These are phyloP conservation scores for Wallacemonas rigidus DNA, from an alignment of 208 protist genomes.

Conservation along the genomic window DNA sequence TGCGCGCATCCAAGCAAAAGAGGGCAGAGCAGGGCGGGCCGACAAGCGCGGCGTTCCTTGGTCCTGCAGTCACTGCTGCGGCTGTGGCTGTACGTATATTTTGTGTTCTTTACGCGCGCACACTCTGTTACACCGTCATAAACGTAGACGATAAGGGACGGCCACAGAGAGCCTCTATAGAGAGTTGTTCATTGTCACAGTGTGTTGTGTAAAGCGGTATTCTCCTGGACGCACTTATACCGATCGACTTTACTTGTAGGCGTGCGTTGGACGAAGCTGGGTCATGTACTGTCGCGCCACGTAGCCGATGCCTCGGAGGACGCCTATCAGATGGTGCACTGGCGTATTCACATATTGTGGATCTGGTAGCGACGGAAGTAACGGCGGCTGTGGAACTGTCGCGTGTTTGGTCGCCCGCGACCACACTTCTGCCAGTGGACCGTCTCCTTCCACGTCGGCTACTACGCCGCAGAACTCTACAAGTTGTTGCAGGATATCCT, in stretches of 20 bases:
- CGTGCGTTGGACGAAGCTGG: background rate
- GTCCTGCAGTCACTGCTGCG: no score
- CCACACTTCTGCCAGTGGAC: background rate
- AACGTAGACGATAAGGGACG: no score
- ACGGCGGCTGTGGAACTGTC: background rate
- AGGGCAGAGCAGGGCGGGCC: no score
- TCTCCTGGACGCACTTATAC: background rate
- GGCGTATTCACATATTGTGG: slow-evolving; percentile 20
- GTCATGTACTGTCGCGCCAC: slow-evolving; percentile 9
- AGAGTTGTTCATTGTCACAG: no score
- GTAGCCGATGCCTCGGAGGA: slow-evolving; percentile 28
- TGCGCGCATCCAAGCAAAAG: no score
- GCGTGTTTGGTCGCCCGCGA: background rate
- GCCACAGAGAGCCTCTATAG: no score
- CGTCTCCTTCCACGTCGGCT: background rate
- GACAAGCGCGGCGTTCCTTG: no score
- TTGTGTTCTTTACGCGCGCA: no score
- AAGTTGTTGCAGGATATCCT: slow-evolving; percentile 15
- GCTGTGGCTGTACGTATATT: no score
- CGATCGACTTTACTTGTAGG: background rate
- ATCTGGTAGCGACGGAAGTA: slow-evolving; percentile 19
- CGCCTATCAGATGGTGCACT: slow-evolving; percentile 28
- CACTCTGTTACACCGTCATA: no score
- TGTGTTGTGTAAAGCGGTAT: no score
- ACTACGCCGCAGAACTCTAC: slow-evolving; percentile 10